Conservation (phyloP, 306 rosid species). For the Corylus avellana region DNA sequence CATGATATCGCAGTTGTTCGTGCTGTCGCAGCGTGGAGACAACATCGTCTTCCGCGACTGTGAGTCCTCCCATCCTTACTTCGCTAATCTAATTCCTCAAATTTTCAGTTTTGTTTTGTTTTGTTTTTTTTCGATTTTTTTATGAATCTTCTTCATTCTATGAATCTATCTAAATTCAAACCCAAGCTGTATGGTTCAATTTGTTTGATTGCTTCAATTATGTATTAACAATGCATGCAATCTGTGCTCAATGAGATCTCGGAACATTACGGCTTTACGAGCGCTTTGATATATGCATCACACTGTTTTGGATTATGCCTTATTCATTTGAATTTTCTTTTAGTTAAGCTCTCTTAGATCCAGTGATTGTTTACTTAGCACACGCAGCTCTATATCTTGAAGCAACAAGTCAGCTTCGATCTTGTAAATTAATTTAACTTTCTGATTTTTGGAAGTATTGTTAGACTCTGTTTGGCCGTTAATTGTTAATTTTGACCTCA, state of each 20-base stretch:
- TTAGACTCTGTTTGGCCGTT: neutral
- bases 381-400: neutral
- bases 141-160: too few relatives aligned
- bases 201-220: too few relatives aligned
- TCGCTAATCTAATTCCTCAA: neutral
- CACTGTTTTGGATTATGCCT: neutral
- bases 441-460: neutral
- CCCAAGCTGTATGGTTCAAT: neutral
- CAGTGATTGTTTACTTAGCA: neutral
- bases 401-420: neutral
- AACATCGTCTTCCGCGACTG: slow-evolving; percentile 57
- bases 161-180: neutral
- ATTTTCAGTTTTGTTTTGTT: neutral
- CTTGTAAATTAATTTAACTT: neutral
- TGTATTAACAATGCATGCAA: neutral
- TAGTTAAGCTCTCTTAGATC: slow-evolving; percentile 17
- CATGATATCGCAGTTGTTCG: slow-evolving; percentile 55
- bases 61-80: slow-evolving; percentile 26
- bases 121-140: neutral
- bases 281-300: too few relatives aligned
- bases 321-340: neutral
- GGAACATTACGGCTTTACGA: neutral
- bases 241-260: neutral
- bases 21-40: slow-evolving; percentile 57
- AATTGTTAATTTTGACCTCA: neutral